Evolutionary conservation across 495 filamentous ascomycete genomes (phyloP).

Genomic region (Tetracladium marchalianum): DNA sequence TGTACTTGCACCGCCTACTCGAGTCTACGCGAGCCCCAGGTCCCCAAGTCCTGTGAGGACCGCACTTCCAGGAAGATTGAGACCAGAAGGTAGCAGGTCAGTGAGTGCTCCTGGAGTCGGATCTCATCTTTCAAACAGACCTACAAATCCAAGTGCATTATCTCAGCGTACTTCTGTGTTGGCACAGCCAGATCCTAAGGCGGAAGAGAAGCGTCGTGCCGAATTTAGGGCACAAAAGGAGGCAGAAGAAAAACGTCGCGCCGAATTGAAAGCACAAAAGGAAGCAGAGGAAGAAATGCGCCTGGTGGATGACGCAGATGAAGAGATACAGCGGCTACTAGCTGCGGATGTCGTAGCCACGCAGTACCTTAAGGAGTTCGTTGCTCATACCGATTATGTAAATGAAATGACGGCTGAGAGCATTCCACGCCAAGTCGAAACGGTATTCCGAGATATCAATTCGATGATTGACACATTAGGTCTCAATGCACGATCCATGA

Average conservation of each 20-base stretch:
- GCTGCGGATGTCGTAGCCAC: constrained; percentile 36
- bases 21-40: constrained; percentile 49
- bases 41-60: constrained; percentile 71
- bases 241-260: constrained; percentile 9
- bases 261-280: constrained; percentile 29
- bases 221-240: constrained; percentile 2
- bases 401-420: constrained; percentile 47
- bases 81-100: constrained; percentile 42
- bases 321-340: constrained; percentile 39
- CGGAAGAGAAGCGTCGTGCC: constrained; percentile 1
- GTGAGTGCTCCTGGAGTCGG: constrained; percentile 47
- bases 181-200: background rate
- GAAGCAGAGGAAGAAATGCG: constrained; percentile 36
- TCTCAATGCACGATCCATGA: constrained; percentile 69
- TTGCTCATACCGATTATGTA: constrained; percentile 61
- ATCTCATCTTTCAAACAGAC: constrained; percentile 21
- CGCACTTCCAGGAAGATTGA: constrained; percentile 33
- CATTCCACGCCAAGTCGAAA: constrained; percentile 70
- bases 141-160: background rate
- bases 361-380: constrained; percentile 45
- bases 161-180: background rate
- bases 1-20: constrained; percentile 48
- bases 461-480: constrained; percentile 92
- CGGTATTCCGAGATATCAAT: constrained; percentile 86
- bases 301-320: constrained; percentile 46